Conservation (phyloP, 441 rosid genomes). For the Raphanus hybrid region DNA sequence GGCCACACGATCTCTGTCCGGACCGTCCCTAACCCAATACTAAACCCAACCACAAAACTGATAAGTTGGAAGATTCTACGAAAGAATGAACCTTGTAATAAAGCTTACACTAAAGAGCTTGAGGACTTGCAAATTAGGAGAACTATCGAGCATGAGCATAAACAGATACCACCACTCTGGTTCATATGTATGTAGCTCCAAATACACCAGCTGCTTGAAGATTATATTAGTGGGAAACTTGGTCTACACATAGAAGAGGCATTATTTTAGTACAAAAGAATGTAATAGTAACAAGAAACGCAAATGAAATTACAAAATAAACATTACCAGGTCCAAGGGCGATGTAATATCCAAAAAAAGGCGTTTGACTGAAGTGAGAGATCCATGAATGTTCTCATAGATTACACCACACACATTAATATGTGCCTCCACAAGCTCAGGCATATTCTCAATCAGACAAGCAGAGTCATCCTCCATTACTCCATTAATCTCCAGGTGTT, state of each 20-base stretch:
- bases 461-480: neutral
- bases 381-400: neutral
- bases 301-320: too few species aligned
- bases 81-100: neutral
- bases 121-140: slow-evolving; percentile 2
- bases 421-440: neutral
- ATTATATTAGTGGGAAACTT: neutral
- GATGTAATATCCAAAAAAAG: neutral
- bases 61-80: neutral
- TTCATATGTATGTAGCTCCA: neutral
- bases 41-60: neutral
- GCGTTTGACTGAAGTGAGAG: neutral
- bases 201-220: slow-evolving; percentile 6
- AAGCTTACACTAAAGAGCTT: neutral
- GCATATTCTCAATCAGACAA: neutral
- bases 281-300: too few species aligned
- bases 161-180: neutral
- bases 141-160: neutral
- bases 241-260: neutral
- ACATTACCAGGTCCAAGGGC: neutral
- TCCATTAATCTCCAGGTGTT: neutral
- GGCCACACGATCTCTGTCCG: neutral
- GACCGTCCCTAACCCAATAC: neutral
- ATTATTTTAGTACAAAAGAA: too few species aligned
- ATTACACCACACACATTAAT: neutral